Evolutionary conservation across 306 rosid genomes (phyloP), one percentile per base, ranked within the genome.

Genomic region (Sicyos baderoa): DNA sequence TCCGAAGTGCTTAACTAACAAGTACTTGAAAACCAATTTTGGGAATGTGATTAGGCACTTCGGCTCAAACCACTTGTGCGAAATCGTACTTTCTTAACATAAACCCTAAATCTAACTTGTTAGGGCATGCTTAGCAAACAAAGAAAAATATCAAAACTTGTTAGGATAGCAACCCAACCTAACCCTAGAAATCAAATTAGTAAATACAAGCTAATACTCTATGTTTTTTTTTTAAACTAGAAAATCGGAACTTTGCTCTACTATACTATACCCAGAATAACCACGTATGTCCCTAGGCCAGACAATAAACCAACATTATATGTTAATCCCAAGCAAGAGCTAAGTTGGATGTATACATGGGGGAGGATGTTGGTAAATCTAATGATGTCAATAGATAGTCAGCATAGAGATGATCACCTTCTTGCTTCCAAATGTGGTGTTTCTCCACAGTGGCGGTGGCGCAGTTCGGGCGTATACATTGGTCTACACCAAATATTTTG

Each of bases 341-440:
- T 7, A 25, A 3, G 15, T 1, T 23, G 40, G 17, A 16, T 56
- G 37, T 18, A 25, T 14, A 11, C 2, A 23, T 25, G 42, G 13
- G 35, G 12, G 25, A 57, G 9, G 10, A 13, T 19, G 19, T 27
- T 59, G 44, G 65, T 29, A 32, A 35, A 60, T 60, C 48, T 35
- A 60, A 60, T 37, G 25, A 3, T 32, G 16, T 35, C 15, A 37
- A 61, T 17, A 35, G 25, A 61, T 9, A 9, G 15, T n/a, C 23
- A 16, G 68, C 27, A 64, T 64, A 64, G 53, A 64, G 70, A 44
- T 61, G 10, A 62, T 63, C 51, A 64, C 53, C 70, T 19, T 64
- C 8, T 14, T 64, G 53, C 25, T 64, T 64, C 37, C 35, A 44
- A 64, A 64, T 19, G 53, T 19, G 22, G 40, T 45, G 54, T 66